Conservation (phyloP, 2,329 filamentous ascomycete genomes). For the Diaporthe citrichinensis region DNA sequence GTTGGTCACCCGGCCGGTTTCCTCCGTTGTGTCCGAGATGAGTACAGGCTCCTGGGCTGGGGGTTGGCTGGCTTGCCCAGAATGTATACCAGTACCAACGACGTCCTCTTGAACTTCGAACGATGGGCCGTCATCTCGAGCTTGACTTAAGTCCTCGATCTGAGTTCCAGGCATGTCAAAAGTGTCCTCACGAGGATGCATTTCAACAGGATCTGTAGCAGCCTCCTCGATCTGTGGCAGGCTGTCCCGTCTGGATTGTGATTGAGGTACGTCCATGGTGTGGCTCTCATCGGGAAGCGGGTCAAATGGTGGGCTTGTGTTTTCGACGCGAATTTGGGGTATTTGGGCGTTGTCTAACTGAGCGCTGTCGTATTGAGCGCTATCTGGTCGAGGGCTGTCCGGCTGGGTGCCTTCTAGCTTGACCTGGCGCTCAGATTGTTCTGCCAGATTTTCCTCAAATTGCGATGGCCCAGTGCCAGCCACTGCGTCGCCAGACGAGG, state of each 20-base stretch:
- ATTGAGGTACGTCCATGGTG: background rate
- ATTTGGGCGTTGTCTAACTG: background rate
- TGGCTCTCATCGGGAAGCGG: background rate
- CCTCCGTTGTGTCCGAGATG: background rate
- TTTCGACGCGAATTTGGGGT: background rate
- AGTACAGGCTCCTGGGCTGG: slow-evolving; percentile 1
- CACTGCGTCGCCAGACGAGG: background rate
- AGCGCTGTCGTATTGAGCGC: background rate
- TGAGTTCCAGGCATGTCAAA: background rate
- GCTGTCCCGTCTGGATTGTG: background rate
- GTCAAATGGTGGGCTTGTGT: background rate
- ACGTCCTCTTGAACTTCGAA: background rate
- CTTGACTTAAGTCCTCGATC: background rate
- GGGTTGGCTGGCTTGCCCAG: background rate
- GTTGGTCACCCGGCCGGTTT: background rate
- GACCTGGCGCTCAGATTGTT: background rate
- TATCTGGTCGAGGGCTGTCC: background rate
- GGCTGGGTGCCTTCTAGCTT: background rate
- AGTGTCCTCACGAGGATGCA: background rate
- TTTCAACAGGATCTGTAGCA: background rate
- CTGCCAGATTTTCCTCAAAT: background rate
- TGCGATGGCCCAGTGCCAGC: background rate
- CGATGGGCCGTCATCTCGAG: background rate
- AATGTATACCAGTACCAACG: background rate
- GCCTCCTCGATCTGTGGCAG: background rate